Evolutionary conservation across 2,329 filamentous ascomycete genomes (phyloP).

Genomic region (Fonsecaea pugnacius): DNA sequence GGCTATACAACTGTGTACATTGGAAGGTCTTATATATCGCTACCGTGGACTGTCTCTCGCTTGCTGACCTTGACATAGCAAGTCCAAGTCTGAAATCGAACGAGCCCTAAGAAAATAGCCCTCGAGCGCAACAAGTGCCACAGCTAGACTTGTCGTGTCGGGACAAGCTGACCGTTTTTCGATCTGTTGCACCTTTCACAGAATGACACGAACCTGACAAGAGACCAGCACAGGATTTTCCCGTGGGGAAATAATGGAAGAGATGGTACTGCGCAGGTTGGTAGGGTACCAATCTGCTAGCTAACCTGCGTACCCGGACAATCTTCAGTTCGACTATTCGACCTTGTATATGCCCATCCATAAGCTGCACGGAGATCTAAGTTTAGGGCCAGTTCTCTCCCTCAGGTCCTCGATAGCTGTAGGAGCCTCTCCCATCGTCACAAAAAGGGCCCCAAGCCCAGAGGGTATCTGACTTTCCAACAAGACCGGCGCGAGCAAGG

Average conservation of each 20-base stretch:
- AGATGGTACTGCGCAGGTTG: background rate
- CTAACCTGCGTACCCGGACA: background rate
- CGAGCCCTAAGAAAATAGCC: background rate
- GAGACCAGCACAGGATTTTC: background rate
- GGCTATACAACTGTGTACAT: slow-evolving; percentile 14
- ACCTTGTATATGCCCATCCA: background rate
- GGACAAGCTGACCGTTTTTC: slow-evolving; percentile 2
- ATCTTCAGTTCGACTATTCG: background rate
- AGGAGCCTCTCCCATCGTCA: background rate
- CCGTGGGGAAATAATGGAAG: background rate
- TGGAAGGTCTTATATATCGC: slow-evolving; percentile 22
- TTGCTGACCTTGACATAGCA: slow-evolving; percentile 1
- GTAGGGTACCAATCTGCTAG: background rate
- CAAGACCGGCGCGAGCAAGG: background rate
- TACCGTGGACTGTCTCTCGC: slow-evolving; percentile 13
- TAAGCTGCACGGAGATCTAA: background rate
- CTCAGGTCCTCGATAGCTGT: background rate
- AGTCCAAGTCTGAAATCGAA: background rate
- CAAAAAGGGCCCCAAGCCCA: background rate
- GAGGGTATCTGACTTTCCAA: background rate
- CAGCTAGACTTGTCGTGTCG: background rate
- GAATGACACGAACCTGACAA: slow-evolving; percentile 4
- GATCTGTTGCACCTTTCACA: slow-evolving; percentile 4
- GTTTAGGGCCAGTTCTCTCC: slow-evolving; percentile 4
- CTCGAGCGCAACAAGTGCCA: background rate